phyloP scores from a whole-genome alignment of 2,329 filamentous ascomycete genomes.

The Endothia cerciana region DNA sequence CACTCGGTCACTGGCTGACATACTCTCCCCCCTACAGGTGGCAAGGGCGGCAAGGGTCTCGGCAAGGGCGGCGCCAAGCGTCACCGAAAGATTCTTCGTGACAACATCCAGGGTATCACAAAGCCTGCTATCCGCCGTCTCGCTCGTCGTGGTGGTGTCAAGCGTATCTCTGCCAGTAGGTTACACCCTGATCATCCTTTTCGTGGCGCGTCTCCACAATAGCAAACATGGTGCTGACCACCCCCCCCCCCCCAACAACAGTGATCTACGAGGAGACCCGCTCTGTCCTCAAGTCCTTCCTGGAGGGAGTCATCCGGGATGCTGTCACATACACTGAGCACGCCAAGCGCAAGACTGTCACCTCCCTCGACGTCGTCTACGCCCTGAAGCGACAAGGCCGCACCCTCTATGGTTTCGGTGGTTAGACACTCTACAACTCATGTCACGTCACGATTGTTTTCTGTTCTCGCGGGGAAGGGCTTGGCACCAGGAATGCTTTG shows the following conservation, averaged over 20 bases:
- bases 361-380: constrained; percentile 69
- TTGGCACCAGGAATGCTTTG: constrained; percentile 30
- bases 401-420: constrained; percentile 88
- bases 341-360: constrained; percentile 82
- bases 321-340: constrained; percentile 83
- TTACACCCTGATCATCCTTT: constrained; percentile 31
- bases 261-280: constrained; percentile 86
- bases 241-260: no score
- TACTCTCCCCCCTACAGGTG: constrained; percentile 58
- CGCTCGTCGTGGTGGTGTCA: constrained; percentile 98
- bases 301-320: constrained; percentile 79
- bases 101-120: constrained; percentile 99
- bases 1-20: not conserved
- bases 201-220: not conserved
- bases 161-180: constrained; percentile 97
- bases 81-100: constrained; percentile 98
- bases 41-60: constrained; percentile 96
- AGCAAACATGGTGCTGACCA: no score
- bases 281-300: constrained; percentile 82
- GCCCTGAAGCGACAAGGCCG: constrained; percentile 71
- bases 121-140: constrained; percentile 99
- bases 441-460: constrained; percentile 32
- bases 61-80: constrained; percentile 98
- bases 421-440: constrained; percentile 56
- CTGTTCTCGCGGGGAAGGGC: constrained; percentile 23